Evolutionary conservation across 169 alveolate species (phyloP), one percentile per base, ranked within the genome.

Genomic region (Eimeria tenella): DNA sequence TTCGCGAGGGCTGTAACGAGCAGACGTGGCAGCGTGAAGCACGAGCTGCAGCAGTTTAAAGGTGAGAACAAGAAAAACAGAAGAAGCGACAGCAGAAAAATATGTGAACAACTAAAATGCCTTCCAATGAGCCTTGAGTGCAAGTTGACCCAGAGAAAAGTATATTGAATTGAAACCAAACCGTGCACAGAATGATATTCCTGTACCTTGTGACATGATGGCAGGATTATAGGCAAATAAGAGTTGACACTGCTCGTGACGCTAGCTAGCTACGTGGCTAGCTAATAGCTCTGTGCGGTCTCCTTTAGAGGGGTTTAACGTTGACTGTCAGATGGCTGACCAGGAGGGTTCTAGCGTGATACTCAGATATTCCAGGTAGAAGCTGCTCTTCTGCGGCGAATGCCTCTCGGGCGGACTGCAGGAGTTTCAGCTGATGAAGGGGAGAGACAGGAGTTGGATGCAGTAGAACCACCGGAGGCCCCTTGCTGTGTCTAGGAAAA

Each of bases 301-400:
- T 31, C 42, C 42, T 31, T 31, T 31, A 31, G 42, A 2, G 2
- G 42, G 42, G 42, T 31, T 31, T 31, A 31, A 31, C 42, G 42
- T 2, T 31, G 42, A 31, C 42, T 31, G 42, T 2, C 42, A 31
- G 2, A 31, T 68, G 42, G 25, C 90, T 60, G 60, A 82, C 90
- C n/a, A 82, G 90, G 73, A 82, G 73, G n/a, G 90, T 82, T 60
- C 90, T 82, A 1, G 65, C 60, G 13, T 82, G 90, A 5, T 73
- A 82, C 77, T 58, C 90, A 31, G 56, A 60, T 21, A 82, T n/a
- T 21, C 90, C 90, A 13, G 90, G 90, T 5, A 58, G 25, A 23
- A 82, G 50, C 11, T 75, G 90, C 65, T 82, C 90, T 25, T 82
- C 90, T 25, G 42, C 90, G 5, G 90, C 73, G 49, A 82, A 82